Conservation (phyloP, 768 basidiomycete genomes). For the Kwoniella sp. region DNA sequence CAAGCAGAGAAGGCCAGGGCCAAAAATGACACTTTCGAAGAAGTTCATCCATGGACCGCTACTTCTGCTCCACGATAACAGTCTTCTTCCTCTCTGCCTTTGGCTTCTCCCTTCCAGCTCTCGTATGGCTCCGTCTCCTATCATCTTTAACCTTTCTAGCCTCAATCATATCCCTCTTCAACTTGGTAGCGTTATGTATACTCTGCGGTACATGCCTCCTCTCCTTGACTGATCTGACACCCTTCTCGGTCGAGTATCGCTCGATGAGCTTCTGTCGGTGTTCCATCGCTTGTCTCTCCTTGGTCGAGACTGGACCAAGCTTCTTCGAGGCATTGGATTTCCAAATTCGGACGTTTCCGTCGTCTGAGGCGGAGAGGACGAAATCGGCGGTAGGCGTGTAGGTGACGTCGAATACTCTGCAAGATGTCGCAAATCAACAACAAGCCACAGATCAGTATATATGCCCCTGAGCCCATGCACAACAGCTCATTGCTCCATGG, state of each 20-base stretch:
- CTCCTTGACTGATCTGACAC: constrained; percentile 80
- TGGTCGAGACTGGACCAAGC: constrained; percentile 82
- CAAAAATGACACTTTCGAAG: no score
- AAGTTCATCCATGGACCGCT: no score
- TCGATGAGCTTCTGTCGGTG: constrained; percentile 85
- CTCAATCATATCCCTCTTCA: constrained; percentile 92
- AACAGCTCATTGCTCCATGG: background rate
- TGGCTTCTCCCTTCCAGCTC: constrained; percentile 81
- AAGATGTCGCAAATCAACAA: background rate
- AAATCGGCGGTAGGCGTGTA: constrained; percentile 91
- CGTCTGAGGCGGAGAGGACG: constrained; percentile 86
- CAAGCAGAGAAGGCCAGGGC: no score
- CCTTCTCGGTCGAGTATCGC: constrained; percentile 80
- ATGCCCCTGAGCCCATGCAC: background rate
- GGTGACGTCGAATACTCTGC: constrained; percentile 80
- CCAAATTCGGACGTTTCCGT: constrained; percentile 94
- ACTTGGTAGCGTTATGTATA: constrained; percentile 81
- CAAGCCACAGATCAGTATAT: constrained; percentile 11
- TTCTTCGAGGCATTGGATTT: constrained; percentile 90
- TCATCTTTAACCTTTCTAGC: constrained; percentile 89
- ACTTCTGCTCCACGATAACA: constrained; percentile 29
- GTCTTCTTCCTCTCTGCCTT: constrained; percentile 80
- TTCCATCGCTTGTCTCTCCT: constrained; percentile 88
- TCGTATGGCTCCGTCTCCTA: constrained; percentile 82
- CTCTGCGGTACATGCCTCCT: constrained; percentile 83